Evolutionary conservation across 345 rosid species (phyloP), one percentile per base, ranked within the genome.

Genomic region (Hypericum androsaemum): DNA sequence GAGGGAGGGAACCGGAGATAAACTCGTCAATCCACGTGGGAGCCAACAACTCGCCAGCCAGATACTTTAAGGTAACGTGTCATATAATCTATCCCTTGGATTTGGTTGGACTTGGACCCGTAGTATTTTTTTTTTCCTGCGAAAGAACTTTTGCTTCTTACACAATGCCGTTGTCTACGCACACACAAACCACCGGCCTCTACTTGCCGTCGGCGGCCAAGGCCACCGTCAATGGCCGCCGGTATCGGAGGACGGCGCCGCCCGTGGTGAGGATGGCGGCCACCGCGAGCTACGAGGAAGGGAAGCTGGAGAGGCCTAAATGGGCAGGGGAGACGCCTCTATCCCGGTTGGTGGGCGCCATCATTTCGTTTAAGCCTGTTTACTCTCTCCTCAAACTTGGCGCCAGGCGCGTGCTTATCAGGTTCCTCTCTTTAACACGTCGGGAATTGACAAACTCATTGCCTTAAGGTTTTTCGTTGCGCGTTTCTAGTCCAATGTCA

Each of bases 241-340:
- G 39, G 41, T 8, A 15, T 14, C 53, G 53, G 49, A 49, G 62
- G 61, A 54, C 47, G 10, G 58, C 15, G 7, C 14, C 53, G 7
- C 13, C 39, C 11, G 32, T 43, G 41, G 66, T 62, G 12, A 47
- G 68, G 47, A 54, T 69, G 68, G 62, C 74, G 5, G 46, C 62
- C 7, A 38, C 71, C 5, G 43, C 63, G 64, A 51, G 66, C 0
- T 78, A 58, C 65, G 76, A 76, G 67, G 80, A 77, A 51, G 88
- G 84, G 41, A 64, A 72, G 49, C 77, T 79, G 37, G 71, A 70
- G 46, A 63, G 68, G 52, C 88, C 88, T 5, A 78, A 78, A 46
- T 81, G 88, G 88, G 77, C 80, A 0, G 88, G 81, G 52, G 62
- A 76, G 64, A 81, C 80, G 7, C 74, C 80, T 62, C 70, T 78